Base-by-base conservation (phyloP, 1,139 yeast genomes). In the Sporopachydermia cereana region DNA sequence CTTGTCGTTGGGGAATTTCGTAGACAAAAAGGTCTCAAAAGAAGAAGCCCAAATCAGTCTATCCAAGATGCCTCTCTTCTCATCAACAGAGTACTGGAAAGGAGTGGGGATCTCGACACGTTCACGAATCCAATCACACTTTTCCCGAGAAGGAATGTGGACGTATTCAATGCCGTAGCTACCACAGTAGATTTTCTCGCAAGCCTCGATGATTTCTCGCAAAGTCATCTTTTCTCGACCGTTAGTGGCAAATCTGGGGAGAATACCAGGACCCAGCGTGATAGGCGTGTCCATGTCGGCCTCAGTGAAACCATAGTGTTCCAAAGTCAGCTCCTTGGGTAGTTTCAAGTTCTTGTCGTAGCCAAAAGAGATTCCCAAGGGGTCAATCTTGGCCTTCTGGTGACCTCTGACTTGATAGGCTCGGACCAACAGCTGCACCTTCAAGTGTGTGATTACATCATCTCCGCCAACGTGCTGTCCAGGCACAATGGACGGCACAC, bases 331-430 rank as follows among this genome's bases (percentile, higher is more conserved):
- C 69, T 91, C 98, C 61, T 76, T 80, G 52, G 97, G 96, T 36
- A 71, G 53, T 18, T 66, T 62, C 48, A 69, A 67, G 31, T 64
- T 57, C 49, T 68, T 62, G 57, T 75, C 74, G 46, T 53, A 52
- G 53, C 93, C 96, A 61, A 80, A 85, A 24, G 91, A 78, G 58
- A 91, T 84, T 34, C 84, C 93, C 60, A 91, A 72, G 17, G 99
- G 99, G 66, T 91, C 99, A 50, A 89, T 82, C 59, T 80, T 83
- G 44, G 98, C 96, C 69, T 85, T 86, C 64, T 81, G 84, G 65
- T 91, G 98, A 53, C 98, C 99, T 66, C 97, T 80, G 46, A 91
- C 98, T 70, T 91, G 98, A 69, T 89, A 93, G 41, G 98, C 98
- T 65, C 99, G 84, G 50, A 93, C 97, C 57, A 91, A 74, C 56